phyloP scores from a whole-genome alignment of 2,329 filamentous ascomycete species.

The Talaromyces sp. region DNA sequence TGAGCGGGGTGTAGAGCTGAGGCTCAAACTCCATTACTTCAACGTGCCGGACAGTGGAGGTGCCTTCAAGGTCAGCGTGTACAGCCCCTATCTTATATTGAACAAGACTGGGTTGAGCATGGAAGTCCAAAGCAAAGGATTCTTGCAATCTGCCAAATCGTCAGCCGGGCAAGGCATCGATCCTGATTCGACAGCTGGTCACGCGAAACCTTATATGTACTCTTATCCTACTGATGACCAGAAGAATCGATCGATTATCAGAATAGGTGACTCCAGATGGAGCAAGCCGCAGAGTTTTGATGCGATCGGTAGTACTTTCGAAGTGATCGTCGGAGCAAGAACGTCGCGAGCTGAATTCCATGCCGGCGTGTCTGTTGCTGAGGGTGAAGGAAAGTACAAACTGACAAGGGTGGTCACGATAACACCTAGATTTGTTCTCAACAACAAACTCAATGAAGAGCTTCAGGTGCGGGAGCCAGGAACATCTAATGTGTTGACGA shows the following conservation, averaged over 20 bases:
- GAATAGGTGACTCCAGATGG: conserved; percentile 87
- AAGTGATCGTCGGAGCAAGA: conserved; percentile 75
- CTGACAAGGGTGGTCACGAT: conserved; percentile 93
- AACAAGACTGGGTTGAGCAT: conserved; percentile 93
- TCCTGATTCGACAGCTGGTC: conserved; percentile 52
- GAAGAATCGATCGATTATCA: conserved; percentile 83
- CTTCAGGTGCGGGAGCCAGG: conserved; percentile 88
- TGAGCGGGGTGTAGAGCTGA: conserved; percentile 71
- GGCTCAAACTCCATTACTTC: conserved; percentile 85
- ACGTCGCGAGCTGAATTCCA: conserved; percentile 78
- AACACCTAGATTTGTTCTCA: conserved; percentile 85
- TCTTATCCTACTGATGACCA: conserved; percentile 85
- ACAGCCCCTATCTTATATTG: conserved; percentile 88
- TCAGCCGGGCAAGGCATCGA: conserved; percentile 76
- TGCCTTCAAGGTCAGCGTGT: conserved; percentile 92
- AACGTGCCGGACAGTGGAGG: conserved; percentile 87
- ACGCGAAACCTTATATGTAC: conserved; percentile 91
- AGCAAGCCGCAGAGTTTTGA: conserved; percentile 98
- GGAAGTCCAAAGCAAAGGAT: conserved; percentile 81
- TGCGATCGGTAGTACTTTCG: conserved; percentile 87
- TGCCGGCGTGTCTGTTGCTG: conserved; percentile 79
- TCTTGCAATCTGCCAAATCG: conserved; percentile 76
- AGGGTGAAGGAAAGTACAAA: conserved; percentile 96
- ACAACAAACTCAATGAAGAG: conserved; percentile 87
- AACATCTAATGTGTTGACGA: conserved; percentile 76